These are phyloP conservation scores for Anthracocystis setariae DNA, from an alignment of 1,284 basidiomycete species.

Conservation along the genomic window DNA sequence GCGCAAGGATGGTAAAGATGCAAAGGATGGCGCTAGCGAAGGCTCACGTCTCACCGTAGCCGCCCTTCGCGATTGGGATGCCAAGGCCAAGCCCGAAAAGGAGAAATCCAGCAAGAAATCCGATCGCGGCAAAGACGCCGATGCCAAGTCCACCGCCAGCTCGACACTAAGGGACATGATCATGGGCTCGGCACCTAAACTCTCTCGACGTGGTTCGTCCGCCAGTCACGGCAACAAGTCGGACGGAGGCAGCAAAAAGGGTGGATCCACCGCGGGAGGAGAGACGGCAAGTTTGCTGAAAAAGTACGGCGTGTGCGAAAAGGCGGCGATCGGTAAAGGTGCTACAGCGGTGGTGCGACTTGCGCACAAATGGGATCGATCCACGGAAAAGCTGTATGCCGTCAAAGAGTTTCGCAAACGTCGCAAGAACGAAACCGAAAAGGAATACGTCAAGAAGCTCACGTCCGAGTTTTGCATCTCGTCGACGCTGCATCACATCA, in stretches of 20 bases:
- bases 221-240: slow-evolving; percentile 57
- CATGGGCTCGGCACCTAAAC: slow-evolving; percentile 63
- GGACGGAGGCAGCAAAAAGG: slow-evolving; percentile 59
- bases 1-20: slow-evolving; percentile 39
- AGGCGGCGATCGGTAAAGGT: slow-evolving; percentile 95
- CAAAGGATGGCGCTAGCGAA: slow-evolving; percentile 24
- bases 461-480: slow-evolving; percentile 99
- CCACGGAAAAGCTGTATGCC: slow-evolving; percentile 96
- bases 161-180: slow-evolving; percentile 66
- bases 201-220: slow-evolving; percentile 59
- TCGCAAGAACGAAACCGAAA: slow-evolving; percentile 96
- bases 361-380: slow-evolving; percentile 98
- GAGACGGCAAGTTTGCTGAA: slow-evolving; percentile 70
- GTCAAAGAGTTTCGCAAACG: slow-evolving; percentile 99
- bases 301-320: slow-evolving; percentile 97
- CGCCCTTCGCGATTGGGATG: slow-evolving; percentile 64
- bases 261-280: slow-evolving; percentile 46
- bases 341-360: slow-evolving; percentile 95
- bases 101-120: slow-evolving; percentile 52
- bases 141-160: slow-evolving; percentile 60
- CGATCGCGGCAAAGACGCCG: slow-evolving; percentile 48
- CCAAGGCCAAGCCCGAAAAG: slow-evolving; percentile 46
- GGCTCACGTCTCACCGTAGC: slow-evolving; percentile 59
- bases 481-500: slow-evolving; percentile 93
- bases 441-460: slow-evolving; percentile 99